Evolutionary conservation across 345 rosid species (phyloP).

Genomic region (Heritiera littoralis): DNA sequence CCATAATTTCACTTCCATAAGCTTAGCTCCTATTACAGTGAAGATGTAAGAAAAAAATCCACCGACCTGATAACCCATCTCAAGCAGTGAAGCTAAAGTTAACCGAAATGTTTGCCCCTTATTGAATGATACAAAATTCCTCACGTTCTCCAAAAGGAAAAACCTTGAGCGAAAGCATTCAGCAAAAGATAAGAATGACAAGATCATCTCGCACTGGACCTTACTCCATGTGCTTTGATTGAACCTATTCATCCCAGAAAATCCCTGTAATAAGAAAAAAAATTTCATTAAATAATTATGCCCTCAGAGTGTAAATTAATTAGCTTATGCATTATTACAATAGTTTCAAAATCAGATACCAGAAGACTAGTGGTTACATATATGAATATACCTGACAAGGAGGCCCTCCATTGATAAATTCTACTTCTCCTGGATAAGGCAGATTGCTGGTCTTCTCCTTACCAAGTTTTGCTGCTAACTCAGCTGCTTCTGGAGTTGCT

Average conservation of each 20-base stretch:
- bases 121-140: slow-evolving; percentile 76
- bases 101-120: slow-evolving; percentile 81
- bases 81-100: slow-evolving; percentile 63
- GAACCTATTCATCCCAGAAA: slow-evolving; percentile 88
- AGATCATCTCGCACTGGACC: slow-evolving; percentile 64
- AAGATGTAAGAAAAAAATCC: no score
- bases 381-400: slow-evolving; percentile 71
- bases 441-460: slow-evolving; percentile 34
- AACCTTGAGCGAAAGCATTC: slow-evolving; percentile 86
- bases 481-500: slow-evolving; percentile 60
- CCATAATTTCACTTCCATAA: no score
- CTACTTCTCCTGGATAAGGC: slow-evolving; percentile 69
- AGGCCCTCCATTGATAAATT: slow-evolving; percentile 93
- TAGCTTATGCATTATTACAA: background rate
- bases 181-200: slow-evolving; percentile 62
- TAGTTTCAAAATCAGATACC: background rate
- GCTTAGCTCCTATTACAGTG: no score
- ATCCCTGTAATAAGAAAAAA: slow-evolving; percentile 55
- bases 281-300: no score
- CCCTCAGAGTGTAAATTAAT: background rate
- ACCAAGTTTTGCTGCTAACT: slow-evolving; percentile 38
- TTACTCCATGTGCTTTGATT: slow-evolving; percentile 73
- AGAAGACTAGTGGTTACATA: no score
- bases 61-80: slow-evolving; percentile 57
- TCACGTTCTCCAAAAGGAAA: slow-evolving; percentile 91